Conservation (phyloP, 805 yeast genomes). For the Candida ascalaphidarum region DNA sequence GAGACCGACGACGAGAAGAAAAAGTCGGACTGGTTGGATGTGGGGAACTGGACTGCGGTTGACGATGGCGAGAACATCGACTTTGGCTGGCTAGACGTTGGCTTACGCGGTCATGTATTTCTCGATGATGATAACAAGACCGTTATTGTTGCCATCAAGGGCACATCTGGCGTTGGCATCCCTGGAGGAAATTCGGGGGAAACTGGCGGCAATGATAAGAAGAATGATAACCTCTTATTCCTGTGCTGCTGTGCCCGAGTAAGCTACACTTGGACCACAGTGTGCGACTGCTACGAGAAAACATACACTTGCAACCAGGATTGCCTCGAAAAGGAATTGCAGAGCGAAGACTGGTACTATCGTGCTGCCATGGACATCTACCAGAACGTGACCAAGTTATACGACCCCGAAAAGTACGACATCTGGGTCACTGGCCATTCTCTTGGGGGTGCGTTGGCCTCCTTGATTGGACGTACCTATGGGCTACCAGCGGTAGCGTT, state of each 20-base stretch:
- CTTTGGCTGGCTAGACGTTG: conserved; percentile 83
- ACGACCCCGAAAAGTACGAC: conserved; percentile 53
- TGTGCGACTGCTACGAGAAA: conserved; percentile 83
- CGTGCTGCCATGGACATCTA: conserved; percentile 72
- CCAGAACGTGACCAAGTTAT: conserved; percentile 54
- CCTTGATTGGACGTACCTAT: conserved; percentile 77
- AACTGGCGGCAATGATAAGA: conserved; percentile 73
- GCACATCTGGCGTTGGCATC: conserved; percentile 76
- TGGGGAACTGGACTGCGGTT: conserved; percentile 50
- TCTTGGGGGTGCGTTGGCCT: conserved; percentile 80
- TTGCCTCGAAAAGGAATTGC: conserved; percentile 72
- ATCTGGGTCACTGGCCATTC: conserved; percentile 96
- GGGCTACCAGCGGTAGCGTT: conserved; percentile 87
- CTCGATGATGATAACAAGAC: conserved; percentile 45
- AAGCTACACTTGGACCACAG: conserved; percentile 86
- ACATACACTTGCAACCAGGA: conserved; percentile 83
- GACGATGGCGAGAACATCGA: conserved; percentile 42
- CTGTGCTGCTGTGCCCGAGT: conserved; percentile 96
- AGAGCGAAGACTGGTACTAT: conserved; percentile 73
- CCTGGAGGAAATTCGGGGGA: conserved; percentile 46
- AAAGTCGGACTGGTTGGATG: conserved; percentile 80
- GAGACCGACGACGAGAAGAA: conserved; percentile 35
- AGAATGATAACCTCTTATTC: conserved; percentile 81
- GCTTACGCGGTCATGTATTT: conserved; percentile 88
- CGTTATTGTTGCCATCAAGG: conserved; percentile 78